These are phyloP conservation scores for Quillaja saponaria DNA, from an alignment of 306 rosid species.

Conservation along the genomic window DNA sequence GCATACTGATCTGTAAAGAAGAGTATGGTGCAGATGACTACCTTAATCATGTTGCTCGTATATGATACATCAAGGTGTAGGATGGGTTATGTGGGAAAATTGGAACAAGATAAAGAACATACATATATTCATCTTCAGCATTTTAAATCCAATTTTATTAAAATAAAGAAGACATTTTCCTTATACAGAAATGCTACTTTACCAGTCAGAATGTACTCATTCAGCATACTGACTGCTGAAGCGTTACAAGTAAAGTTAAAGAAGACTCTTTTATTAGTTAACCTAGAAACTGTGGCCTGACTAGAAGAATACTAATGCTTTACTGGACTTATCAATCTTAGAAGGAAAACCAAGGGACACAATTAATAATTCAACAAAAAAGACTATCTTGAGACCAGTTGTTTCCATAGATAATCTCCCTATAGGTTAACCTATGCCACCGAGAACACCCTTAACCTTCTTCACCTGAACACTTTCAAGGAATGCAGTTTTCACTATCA, in stretches of 20 bases:
- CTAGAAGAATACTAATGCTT: not conserved
- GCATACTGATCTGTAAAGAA: no score
- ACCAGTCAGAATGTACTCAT: no score
- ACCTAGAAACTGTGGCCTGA: not conserved
- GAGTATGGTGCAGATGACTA: no score
- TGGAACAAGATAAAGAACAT: not conserved
- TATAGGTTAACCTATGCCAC: conserved; percentile 50
- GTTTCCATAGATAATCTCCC: not conserved
- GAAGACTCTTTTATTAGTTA: not conserved
- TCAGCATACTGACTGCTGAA: not conserved
- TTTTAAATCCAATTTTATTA: not conserved
- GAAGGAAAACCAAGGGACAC: conserved; percentile 10
- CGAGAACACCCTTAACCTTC: conserved; percentile 89
- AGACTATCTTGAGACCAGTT: conserved; percentile 1
- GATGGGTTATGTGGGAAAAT: no score
- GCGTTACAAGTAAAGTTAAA: not conserved
- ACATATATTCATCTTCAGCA: not conserved
- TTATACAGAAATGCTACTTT: no score
- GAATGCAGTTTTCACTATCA: conserved; percentile 55
- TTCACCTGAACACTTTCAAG: conserved; percentile 55
- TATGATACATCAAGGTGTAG: no score
- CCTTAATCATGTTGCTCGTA: no score
- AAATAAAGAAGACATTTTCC: no score
- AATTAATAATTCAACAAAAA: conserved; percentile 14
- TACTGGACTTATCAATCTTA: conserved; percentile 26